Percentiles rank a stretch among this genome's conserved stretches.
phyloP scores from a whole-genome alignment of 2,329 filamentous ascomycete species.

The Calonectria crousiana region DNA sequence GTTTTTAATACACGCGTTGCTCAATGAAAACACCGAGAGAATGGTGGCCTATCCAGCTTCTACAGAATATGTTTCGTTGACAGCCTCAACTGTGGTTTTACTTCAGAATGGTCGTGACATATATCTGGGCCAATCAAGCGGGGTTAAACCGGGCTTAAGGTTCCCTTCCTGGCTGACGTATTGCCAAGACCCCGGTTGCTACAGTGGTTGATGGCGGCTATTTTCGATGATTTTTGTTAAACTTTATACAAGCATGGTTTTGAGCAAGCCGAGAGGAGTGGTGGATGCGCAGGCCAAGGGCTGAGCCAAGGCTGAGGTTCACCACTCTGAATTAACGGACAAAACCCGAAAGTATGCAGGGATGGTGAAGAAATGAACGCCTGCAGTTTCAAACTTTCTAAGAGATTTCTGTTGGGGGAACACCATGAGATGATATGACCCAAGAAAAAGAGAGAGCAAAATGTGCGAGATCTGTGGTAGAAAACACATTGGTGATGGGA shows the following conservation, averaged over 20 bases:
- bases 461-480: not conserved
- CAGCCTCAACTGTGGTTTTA: not conserved
- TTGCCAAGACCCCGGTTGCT: not conserved
- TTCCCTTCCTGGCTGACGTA: not conserved
- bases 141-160: not conserved
- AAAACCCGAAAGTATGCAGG: constrained; percentile 8
- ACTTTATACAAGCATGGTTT: not conserved
- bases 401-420: not conserved
- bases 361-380: constrained; percentile 15
- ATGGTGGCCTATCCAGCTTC: not conserved
- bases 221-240: not conserved
- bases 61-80: not conserved
- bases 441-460: not conserved
- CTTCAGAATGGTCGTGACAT: not conserved
- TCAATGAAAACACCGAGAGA: not conserved
- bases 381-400: not conserved
- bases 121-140: constrained; percentile 17
- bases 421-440: not conserved
- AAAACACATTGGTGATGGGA: constrained; percentile 10
- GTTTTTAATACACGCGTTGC: not conserved
- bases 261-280: not conserved
- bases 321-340: constrained; percentile 12
- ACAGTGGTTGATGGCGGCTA: not conserved
- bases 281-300: not conserved
- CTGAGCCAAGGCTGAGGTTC: not conserved